Conservation (phyloP, 352 stramenopile species). For the Halophytophthora batemanensis region DNA sequence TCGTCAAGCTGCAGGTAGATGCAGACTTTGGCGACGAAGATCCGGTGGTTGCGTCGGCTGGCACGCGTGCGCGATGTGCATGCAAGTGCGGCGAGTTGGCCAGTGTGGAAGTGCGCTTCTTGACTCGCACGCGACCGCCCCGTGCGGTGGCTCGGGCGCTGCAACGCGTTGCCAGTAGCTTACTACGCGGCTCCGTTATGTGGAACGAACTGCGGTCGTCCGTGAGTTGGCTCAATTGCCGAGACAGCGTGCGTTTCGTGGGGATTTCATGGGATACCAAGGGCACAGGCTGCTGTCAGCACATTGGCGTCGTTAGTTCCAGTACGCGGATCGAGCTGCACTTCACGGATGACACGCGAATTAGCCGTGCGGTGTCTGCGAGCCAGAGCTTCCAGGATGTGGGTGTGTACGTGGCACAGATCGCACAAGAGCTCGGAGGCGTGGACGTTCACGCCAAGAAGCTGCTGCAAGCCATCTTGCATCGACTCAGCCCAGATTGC, state of each 20-base stretch:
- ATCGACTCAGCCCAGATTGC: conserved; percentile 16
- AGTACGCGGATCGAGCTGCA: conserved; percentile 25
- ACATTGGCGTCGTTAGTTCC: conserved; percentile 23
- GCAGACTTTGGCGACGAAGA: background rate
- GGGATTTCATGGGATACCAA: conserved; percentile 19
- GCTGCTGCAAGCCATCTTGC: conserved; percentile 39
- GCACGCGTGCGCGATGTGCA: conserved; percentile 13
- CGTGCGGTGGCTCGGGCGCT: conserved; percentile 36
- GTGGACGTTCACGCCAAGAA: conserved; percentile 30
- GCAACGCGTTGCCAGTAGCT: conserved; percentile 25
- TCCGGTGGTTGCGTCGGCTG: background rate
- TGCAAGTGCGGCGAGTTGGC: conserved; percentile 26
- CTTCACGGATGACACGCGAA: conserved; percentile 19
- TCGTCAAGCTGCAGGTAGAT: conserved; percentile 8
- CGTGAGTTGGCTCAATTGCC: conserved; percentile 48
- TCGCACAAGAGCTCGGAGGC: conserved; percentile 39
- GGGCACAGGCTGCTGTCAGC: conserved; percentile 36
- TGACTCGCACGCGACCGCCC: conserved; percentile 28
- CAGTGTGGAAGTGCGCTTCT: conserved; percentile 34
- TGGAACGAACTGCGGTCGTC: conserved; percentile 33
- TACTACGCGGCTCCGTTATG: conserved; percentile 40
- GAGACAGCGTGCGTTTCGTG: conserved; percentile 30
- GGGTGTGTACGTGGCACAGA: conserved; percentile 24
- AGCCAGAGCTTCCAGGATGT: conserved; percentile 19
- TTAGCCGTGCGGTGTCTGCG: background rate